A percentile compares a stretch with the other conserved stretches of the same genome.
phyloP scores from a whole-genome alignment of 345 rosid genomes.

The Aethionema arabicum region DNA sequence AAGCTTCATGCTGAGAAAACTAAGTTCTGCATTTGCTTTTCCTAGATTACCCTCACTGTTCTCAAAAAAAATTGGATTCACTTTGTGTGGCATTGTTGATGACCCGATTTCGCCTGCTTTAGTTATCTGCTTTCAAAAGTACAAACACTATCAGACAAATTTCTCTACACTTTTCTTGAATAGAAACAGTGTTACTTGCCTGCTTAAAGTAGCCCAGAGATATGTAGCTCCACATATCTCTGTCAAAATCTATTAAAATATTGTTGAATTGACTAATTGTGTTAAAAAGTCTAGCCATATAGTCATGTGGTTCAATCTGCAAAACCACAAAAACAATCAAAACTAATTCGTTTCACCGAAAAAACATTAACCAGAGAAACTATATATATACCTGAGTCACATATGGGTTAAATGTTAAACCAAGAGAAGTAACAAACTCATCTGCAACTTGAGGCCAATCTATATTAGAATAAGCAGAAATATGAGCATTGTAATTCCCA shows the following conservation, averaged over 20 bases:
- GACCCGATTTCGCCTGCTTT: slow-evolving; percentile 94
- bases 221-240: slow-evolving; percentile 93
- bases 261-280: slow-evolving; percentile 58
- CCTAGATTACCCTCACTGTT: slow-evolving; percentile 98
- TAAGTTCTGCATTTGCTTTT: slow-evolving; percentile 74
- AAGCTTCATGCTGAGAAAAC: slow-evolving; percentile 69
- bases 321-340: slow-evolving; percentile 25
- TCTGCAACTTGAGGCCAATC: slow-evolving; percentile 75
- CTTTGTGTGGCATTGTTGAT: slow-evolving; percentile 97
- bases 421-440: slow-evolving; percentile 83
- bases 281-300: slow-evolving; percentile 71
- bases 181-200: slow-evolving; percentile 37
- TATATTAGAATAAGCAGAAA: slow-evolving; percentile 71
- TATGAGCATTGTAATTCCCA: slow-evolving; percentile 95
- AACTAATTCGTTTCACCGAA: neutral
- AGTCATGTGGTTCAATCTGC: slow-evolving; percentile 87
- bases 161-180: neutral
- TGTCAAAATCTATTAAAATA: slow-evolving; percentile 68
- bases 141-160: slow-evolving; percentile 14
- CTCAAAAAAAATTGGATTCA: slow-evolving; percentile 93
- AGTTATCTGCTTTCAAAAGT: slow-evolving; percentile 60
- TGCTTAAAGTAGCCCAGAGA: slow-evolving; percentile 85
- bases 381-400: slow-evolving; percentile 80
- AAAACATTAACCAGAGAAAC: slow-evolving; percentile 1
- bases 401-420: slow-evolving; percentile 79